Percentiles rank a stretch among this genome's conserved stretches.
phyloP scores from a whole-genome alignment of 176 grass and related monocot species.

The Zoysia japonica region DNA sequence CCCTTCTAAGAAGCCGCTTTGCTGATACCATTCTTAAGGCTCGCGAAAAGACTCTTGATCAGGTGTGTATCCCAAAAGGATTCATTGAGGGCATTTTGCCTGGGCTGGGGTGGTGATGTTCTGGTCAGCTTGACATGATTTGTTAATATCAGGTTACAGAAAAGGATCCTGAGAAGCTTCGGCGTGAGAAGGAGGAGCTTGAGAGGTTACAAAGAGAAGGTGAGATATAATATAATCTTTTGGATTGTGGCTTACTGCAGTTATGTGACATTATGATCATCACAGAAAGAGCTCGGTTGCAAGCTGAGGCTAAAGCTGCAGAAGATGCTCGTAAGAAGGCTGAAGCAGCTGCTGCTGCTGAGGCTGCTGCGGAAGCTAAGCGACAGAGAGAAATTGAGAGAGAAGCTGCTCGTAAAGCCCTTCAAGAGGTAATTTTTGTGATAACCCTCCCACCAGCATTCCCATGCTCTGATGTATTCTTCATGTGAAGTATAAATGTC shows the following conservation, averaged over 20 bases:
- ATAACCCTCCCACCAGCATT: background rate
- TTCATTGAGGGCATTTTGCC: conserved; percentile 25
- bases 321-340: conserved; percentile 75
- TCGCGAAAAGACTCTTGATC: conserved; percentile 91
- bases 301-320: conserved; percentile 93
- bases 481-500: conserved; percentile 26
- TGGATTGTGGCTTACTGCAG: conserved; percentile 6
- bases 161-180: conserved; percentile 92
- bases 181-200: conserved; percentile 76
- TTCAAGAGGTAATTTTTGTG: conserved; percentile 68
- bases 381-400: conserved; percentile 87
- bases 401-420: conserved; percentile 94
- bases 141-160: conserved; percentile 59
- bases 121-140: conserved; percentile 25
- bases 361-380: conserved; percentile 46
- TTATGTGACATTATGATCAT: conserved; percentile 19
- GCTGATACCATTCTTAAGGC: conserved; percentile 99
- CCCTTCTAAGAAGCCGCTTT: conserved; percentile 80
- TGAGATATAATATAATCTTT: conserved; percentile 46
- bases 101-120: conserved; percentile 21
- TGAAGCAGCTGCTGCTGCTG: conserved; percentile 67
- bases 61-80: conserved; percentile 58
- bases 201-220: conserved; percentile 89
- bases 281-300: conserved; percentile 83
- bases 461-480: conserved; percentile 20